Percentiles rank a stretch among this genome's conserved stretches.
Evolutionary conservation across 805 yeast genomes (phyloP).

Genomic region (Candida berthetii): DNA sequence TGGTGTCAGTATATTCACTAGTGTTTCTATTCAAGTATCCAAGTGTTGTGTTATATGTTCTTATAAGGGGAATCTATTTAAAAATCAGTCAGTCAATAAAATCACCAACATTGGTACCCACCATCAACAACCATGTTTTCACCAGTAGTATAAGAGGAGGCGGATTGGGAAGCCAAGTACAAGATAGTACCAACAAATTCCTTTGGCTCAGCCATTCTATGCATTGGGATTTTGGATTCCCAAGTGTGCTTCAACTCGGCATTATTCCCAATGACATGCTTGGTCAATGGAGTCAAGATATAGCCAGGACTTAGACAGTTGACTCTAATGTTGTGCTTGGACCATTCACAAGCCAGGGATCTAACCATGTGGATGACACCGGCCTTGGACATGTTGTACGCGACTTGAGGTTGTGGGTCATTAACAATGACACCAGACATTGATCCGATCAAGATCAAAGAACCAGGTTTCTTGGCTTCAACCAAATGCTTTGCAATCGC

Average conservation of each 20-base stretch:
- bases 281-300: constrained; percentile 73
- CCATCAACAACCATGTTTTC: constrained; percentile 81
- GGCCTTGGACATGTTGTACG: constrained; percentile 82
- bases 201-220: constrained; percentile 80
- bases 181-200: constrained; percentile 75
- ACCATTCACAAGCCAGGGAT: constrained; percentile 80
- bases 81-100: too few species aligned
- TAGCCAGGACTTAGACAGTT: constrained; percentile 79
- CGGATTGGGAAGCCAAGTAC: constrained; percentile 65
- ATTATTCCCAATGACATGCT: constrained; percentile 55
- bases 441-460: constrained; percentile 67
- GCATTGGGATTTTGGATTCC: constrained; percentile 69
- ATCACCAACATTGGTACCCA: constrained; percentile 78
- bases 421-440: constrained; percentile 76
- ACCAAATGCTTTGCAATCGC: constrained; percentile 65
- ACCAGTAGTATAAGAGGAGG: constrained; percentile 79
- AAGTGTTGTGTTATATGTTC: too few species aligned
- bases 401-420: constrained; percentile 74
- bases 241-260: constrained; percentile 62
- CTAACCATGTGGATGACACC: constrained; percentile 78
- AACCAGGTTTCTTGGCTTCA: constrained; percentile 45
- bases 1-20: too few species aligned
- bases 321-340: constrained; percentile 67
- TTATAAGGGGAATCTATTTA: too few species aligned
- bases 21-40: too few species aligned